A percentile compares a stretch with the other conserved stretches of the same genome.
Evolutionary conservation across 805 yeast species (phyloP).

Genomic region (Barnettozyma californica): DNA sequence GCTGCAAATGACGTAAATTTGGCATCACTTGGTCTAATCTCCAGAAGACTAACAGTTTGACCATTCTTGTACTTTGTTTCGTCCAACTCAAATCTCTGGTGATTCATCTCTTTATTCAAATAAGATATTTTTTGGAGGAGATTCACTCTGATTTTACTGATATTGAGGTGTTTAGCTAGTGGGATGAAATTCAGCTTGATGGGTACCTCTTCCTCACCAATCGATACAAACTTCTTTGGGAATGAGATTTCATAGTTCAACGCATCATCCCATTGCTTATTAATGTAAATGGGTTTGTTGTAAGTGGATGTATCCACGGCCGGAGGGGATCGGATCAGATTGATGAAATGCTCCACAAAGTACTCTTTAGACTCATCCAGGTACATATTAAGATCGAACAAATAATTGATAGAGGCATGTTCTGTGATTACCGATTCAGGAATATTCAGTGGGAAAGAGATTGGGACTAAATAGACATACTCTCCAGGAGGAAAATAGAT

Average conservation of each 20-base stretch:
- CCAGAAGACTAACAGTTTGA: constrained; percentile 53
- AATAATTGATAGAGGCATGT: constrained; percentile 36
- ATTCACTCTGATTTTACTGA: constrained; percentile 62
- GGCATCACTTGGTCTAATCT: constrained; percentile 48
- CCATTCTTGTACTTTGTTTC: constrained; percentile 35
- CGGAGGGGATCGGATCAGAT: constrained; percentile 38
- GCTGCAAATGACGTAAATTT: constrained; percentile 38
- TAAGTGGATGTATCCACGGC: constrained; percentile 31
- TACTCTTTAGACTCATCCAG: constrained; percentile 4
- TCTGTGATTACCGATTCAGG: constrained; percentile 57
- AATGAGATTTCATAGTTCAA: constrained; percentile 66
- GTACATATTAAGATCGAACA: constrained; percentile 20
- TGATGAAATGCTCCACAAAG: constrained; percentile 30
- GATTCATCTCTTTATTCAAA: constrained; percentile 44
- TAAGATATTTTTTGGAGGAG: constrained; percentile 63
- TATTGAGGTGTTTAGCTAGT: constrained; percentile 50
- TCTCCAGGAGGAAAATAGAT: constrained; percentile 50
- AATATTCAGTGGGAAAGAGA: constrained; percentile 52
- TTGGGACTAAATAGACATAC: constrained; percentile 62
- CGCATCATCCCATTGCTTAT: constrained; percentile 68
- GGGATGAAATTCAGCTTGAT: constrained; percentile 66
- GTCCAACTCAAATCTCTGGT: constrained; percentile 43
- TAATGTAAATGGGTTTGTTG: constrained; percentile 73
- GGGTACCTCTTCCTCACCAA: constrained; percentile 50
- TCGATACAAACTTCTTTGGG: constrained; percentile 61